phyloP scores from a whole-genome alignment of 202 grass and related monocot genomes.

The Carex sylvatica region DNA sequence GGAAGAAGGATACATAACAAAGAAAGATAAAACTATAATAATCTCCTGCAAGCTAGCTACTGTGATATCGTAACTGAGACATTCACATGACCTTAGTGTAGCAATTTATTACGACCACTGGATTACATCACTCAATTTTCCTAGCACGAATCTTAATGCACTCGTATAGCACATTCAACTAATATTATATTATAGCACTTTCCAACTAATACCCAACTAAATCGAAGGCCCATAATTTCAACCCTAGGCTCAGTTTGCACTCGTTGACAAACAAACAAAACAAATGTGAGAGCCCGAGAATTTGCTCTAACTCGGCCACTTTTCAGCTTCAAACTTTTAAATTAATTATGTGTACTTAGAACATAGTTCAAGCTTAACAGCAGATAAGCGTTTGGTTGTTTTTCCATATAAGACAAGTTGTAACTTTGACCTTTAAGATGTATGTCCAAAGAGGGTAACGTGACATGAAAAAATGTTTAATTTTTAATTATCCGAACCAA shows the following conservation, averaged over 20 bases:
- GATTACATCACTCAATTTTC: neutral
- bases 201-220: neutral
- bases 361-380: neutral
- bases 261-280: neutral
- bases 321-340: neutral
- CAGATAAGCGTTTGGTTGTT: neutral
- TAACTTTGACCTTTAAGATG: conserved; percentile 1
- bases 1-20: neutral
- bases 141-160: neutral
- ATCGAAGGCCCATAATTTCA: conserved; percentile 9
- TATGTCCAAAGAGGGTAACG: neutral
- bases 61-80: neutral
- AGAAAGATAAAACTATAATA: neutral
- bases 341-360: neutral
- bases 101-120: no score
- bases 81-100: neutral
- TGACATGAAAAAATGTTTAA: conserved; percentile 4
- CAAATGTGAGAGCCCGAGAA: neutral
- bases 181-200: neutral
- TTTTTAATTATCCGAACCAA: neutral
- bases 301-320: neutral
- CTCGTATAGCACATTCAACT: neutral
- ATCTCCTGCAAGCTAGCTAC: neutral
- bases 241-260: neutral
- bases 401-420: neutral